phyloP scores from a whole-genome alignment of 73 alveolate species.

The Halteria grandinella region DNA sequence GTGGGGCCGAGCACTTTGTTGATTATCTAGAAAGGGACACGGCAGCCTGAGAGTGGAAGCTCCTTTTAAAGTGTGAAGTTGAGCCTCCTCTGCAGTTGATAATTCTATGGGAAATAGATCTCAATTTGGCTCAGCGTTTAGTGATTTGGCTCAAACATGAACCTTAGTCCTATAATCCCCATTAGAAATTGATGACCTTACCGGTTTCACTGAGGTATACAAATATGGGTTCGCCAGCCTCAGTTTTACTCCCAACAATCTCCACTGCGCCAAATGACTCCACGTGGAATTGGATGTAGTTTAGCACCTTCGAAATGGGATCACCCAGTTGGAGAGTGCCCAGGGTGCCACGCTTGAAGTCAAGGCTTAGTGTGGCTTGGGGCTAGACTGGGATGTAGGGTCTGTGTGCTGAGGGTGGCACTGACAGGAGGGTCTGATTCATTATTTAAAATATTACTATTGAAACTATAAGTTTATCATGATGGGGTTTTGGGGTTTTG shows the following conservation, averaged over 20 bases:
- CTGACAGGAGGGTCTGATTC: too few relatives aligned
- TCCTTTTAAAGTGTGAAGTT: conserved; percentile 1
- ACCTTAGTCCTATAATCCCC: conserved; percentile 13
- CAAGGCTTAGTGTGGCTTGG: too few relatives aligned
- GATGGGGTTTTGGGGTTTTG: too few relatives aligned
- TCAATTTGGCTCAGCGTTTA: conserved; percentile 27
- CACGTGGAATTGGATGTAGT: background rate
- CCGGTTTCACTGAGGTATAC: conserved; percentile 32
- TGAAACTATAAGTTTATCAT: too few relatives aligned
- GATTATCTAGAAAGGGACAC: background rate
- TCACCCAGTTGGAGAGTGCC: background rate
- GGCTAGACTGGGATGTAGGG: too few relatives aligned
- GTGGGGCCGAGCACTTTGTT: conserved; percentile 56
- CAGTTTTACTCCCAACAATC: background rate
- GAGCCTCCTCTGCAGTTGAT: background rate
- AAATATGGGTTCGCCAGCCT: conserved; percentile 7
- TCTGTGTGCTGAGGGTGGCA: too few relatives aligned
- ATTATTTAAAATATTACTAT: too few relatives aligned
- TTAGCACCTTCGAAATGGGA: conserved; percentile 8
- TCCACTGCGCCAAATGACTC: conserved; percentile 31
- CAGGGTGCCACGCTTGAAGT: too few relatives aligned
- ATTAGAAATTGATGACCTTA: background rate
- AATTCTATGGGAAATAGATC: background rate
- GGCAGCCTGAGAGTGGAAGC: background rate
- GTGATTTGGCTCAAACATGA: conserved; percentile 19